These are phyloP conservation scores for Globisporangium camurandrum DNA, from an alignment of 352 stramenopile species.

Conservation along the genomic window DNA sequence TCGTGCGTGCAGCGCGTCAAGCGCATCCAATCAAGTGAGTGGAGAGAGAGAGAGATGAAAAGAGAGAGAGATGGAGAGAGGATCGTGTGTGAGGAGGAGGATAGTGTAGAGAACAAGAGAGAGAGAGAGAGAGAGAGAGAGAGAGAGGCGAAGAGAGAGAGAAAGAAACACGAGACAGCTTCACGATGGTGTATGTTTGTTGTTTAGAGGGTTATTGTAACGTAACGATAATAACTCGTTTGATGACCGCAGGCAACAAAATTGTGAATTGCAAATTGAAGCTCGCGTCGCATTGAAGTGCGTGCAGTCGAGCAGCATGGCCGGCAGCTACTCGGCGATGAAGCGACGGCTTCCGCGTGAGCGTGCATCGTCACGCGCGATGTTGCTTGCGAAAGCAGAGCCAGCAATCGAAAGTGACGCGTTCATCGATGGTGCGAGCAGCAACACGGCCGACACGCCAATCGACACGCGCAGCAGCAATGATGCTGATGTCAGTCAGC, in stretches of 20 bases:
- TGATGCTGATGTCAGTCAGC: background rate
- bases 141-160: background rate
- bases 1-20: slow-evolving; percentile 64
- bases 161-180: too few species aligned
- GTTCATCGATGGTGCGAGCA: background rate
- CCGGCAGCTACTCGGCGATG: background rate
- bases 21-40: slow-evolving; percentile 53
- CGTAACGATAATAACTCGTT: too few species aligned
- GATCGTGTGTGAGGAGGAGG: too few species aligned
- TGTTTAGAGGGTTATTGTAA: too few species aligned
- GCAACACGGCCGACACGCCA: background rate
- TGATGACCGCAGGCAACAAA: too few species aligned
- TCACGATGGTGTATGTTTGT: too few species aligned
- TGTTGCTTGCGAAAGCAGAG: too few species aligned
- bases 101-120: background rate
- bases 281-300: background rate
- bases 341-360: background rate
- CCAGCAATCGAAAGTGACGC: background rate
- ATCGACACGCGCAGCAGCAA: background rate
- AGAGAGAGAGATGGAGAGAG: too few species aligned
- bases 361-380: background rate
- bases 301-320: background rate
- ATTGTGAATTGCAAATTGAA: too few species aligned
- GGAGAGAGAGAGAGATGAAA: too few species aligned
- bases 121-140: background rate